A percentile compares a stretch with the other conserved stretches of the same genome.
Evolutionary conservation across 305 asterid species (phyloP).

Genomic region (Fraxinus floribunda): DNA sequence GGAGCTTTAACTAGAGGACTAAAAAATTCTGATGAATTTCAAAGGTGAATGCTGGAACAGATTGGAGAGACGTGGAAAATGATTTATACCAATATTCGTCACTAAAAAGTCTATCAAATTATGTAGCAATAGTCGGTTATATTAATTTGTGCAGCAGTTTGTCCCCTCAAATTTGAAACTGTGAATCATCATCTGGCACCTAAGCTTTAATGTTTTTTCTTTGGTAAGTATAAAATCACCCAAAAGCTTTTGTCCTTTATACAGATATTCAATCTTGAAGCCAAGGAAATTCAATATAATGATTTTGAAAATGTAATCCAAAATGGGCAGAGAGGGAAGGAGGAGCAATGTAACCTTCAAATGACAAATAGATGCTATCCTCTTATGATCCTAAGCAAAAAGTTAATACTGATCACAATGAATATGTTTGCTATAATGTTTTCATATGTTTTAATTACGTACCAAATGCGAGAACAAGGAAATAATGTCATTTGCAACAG

Average conservation of each 20-base stretch:
- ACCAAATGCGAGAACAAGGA: background rate
- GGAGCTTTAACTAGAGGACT: constrained; percentile 10
- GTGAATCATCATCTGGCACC: background rate
- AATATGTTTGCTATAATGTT: background rate
- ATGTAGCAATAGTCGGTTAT: background rate
- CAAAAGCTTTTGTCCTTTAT: background rate
- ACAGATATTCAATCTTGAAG: background rate
- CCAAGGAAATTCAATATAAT: background rate
- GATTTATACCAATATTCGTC: background rate
- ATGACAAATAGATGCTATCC: background rate
- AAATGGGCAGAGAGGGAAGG: background rate
- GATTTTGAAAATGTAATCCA: background rate
- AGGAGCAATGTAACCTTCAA: background rate
- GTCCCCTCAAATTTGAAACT: background rate
- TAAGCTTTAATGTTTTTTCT: background rate
- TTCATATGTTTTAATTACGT: background rate
- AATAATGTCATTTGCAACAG: background rate
- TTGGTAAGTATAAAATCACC: background rate
- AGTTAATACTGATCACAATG: background rate
- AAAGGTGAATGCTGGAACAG: background rate
- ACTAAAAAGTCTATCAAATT: background rate
- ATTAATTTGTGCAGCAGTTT: background rate
- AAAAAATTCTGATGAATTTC: background rate
- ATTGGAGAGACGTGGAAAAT: background rate
- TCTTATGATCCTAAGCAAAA: background rate